Evolutionary conservation across 805 yeast species (phyloP).

Genomic region (Grigorovia transvaalensis): DNA sequence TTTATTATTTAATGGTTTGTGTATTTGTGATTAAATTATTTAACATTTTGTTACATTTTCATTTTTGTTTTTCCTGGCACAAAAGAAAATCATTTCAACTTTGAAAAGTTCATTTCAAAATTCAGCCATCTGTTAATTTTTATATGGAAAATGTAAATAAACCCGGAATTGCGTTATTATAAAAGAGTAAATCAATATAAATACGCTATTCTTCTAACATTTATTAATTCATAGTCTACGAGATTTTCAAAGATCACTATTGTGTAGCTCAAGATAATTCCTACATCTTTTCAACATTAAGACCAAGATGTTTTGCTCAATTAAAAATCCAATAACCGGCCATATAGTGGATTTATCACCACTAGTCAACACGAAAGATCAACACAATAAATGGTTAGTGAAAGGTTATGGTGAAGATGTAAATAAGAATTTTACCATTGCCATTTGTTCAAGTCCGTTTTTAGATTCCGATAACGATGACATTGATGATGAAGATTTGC

Average conservation of each 20-base stretch:
- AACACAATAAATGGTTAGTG: slow-evolving; percentile 42
- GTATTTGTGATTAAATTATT: neutral
- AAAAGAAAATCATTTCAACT: neutral
- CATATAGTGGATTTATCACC: slow-evolving; percentile 26
- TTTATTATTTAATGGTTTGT: no score
- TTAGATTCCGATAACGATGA: neutral
- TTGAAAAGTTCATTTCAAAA: no score
- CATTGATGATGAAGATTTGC: no score
- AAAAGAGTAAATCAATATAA: no score
- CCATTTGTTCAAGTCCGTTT: slow-evolving; percentile 53
- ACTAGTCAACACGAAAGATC: slow-evolving; percentile 9
- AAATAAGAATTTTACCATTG: slow-evolving; percentile 61
- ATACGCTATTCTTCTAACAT: no score
- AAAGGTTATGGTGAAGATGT: slow-evolving; percentile 58
- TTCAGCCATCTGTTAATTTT: no score
- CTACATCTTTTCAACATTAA: no score
- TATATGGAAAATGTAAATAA: no score
- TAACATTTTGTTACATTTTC: neutral
- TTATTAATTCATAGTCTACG: neutral
- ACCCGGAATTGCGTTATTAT: no score
- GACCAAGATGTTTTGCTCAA: slow-evolving; percentile 20
- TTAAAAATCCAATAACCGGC: slow-evolving; percentile 24
- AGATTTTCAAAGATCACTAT: neutral
- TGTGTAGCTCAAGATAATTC: no score
- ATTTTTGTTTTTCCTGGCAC: no score